Evolutionary conservation across 345 rosid genomes (phyloP).

Genomic region (Eucalyptus polybractea): DNA sequence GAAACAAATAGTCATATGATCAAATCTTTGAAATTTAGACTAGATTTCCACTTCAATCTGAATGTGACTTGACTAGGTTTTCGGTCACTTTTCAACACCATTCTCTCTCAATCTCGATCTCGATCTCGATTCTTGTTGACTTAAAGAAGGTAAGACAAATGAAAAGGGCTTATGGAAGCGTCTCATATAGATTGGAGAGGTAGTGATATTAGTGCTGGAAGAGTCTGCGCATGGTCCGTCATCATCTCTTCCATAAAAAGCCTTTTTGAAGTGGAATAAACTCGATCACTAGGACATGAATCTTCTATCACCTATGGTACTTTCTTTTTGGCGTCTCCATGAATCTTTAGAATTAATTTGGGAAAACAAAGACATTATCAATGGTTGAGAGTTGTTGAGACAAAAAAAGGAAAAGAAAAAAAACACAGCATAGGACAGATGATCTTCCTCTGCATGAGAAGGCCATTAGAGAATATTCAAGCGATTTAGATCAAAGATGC

Average conservation of each 20-base stretch:
- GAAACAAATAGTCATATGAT: not conserved
- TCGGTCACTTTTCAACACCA: not conserved
- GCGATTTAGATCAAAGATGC: not conserved
- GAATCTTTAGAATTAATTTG: not conserved
- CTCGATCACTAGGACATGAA: not conserved
- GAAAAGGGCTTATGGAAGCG: not conserved
- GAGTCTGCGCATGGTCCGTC: not conserved
- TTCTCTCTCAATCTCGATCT: not conserved
- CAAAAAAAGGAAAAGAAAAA: rapidly evolving
- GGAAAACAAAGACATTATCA: not conserved
- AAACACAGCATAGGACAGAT: not conserved
- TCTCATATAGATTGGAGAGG: not conserved
- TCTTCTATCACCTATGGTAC: not conserved
- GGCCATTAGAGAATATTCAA: not conserved
- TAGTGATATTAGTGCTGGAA: not conserved
- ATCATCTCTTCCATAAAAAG: not conserved
- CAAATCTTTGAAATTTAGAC: not conserved
- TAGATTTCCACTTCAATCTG: not conserved
- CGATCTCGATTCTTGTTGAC: not conserved
- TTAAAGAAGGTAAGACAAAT: not conserved
- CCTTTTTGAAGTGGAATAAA: not conserved
- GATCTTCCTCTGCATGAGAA: not conserved
- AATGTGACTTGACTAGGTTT: not conserved
- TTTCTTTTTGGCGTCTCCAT: not conserved
- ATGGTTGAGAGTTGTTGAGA: not conserved